phyloP scores from a whole-genome alignment of 495 filamentous ascomycete species.

The Stereocaulon alpinum region DNA sequence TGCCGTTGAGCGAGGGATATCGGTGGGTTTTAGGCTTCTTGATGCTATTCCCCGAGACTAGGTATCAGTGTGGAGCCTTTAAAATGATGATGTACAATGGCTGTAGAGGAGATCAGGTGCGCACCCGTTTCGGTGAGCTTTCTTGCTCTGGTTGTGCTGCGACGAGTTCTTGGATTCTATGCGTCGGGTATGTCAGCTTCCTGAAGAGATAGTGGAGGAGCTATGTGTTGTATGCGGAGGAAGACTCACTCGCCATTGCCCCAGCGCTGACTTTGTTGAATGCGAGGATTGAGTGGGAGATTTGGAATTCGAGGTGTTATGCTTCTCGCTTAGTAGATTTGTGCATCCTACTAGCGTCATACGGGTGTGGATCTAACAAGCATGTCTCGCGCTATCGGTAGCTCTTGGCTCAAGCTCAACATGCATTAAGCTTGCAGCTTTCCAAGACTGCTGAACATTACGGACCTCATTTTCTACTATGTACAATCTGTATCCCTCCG shows the following conservation, averaged over 20 bases:
- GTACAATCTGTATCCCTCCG: too few species aligned
- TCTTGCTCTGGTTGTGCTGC: constrained; percentile 93
- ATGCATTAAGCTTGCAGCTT: too few species aligned
- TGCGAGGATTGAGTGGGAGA: too few species aligned
- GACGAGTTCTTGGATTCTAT: constrained; percentile 98
- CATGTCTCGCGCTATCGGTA: too few species aligned
- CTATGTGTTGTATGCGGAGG: neutral
- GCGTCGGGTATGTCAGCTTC: neutral
- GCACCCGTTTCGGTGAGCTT: constrained; percentile 97
- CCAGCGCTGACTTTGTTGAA: neutral
- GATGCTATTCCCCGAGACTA: constrained; percentile 51
- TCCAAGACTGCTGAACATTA: too few species aligned
- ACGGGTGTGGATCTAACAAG: neutral
- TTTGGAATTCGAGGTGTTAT: neutral
- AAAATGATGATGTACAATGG: neutral
- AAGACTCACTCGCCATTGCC: constrained; percentile 18
- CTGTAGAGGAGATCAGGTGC: constrained; percentile 24
- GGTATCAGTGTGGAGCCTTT: neutral
- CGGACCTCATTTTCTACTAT: too few species aligned
- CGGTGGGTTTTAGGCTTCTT: constrained; percentile 99
- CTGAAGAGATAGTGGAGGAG: neutral
- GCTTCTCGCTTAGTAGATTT: constrained; percentile 6
- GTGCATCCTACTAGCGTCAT: neutral
- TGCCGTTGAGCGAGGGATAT: constrained; percentile 97
- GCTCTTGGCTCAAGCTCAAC: too few species aligned